Base-by-base conservation (phyloP, 2,329 filamentous ascomycete species). In the Colletotrichum navitas region DNA sequence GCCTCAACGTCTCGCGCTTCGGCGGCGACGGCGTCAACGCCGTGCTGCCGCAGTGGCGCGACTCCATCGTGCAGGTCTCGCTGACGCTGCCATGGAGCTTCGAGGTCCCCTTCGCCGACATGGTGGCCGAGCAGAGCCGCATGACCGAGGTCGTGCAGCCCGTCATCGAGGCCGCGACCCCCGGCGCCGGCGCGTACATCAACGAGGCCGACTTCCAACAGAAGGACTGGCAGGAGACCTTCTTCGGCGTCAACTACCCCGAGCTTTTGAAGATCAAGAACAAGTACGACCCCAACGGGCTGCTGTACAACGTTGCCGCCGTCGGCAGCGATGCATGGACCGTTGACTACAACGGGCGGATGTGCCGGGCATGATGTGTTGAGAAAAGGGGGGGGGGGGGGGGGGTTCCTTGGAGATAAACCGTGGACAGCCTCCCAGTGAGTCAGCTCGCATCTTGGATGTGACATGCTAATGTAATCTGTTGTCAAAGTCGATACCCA, bases 41-140 rank as follows among this genome's bases (percentile, higher is more conserved):
- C 0, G 81, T 84, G 2, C 81, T 84, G 5, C 83, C 83, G 0
- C 79, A 79, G 21, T 85, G 83, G 83, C 77, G 83, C 24, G 75
- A 78, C 26, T 74, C 82, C 6, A 73, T 84, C 45, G 74, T 80
- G 34, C 77, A 79, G 63, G 72, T 76, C 8, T 76, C 83, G 67
- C 72, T 76, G 68, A 70, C 68, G 7, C 56, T 68, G 32, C 63
- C 64, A 5, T 74, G 73, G 73, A 71, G 63, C 36, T 68, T 65
- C n/a, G 62, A 70, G 14, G 66, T 43, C 5, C 70, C 70, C 45
- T 71, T 56, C 24, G 47, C 47, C 5, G 73, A 74, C 59, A 73
- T 74, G 71, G 52, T 63, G 2, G 69, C 69, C 16, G 45, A 54
- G 54, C 69, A 72, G 66, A 36, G 16, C 29, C 68, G 79, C 45